Base-by-base conservation (phyloP, 805 yeast genomes). In the Teunomyces tritomae region DNA sequence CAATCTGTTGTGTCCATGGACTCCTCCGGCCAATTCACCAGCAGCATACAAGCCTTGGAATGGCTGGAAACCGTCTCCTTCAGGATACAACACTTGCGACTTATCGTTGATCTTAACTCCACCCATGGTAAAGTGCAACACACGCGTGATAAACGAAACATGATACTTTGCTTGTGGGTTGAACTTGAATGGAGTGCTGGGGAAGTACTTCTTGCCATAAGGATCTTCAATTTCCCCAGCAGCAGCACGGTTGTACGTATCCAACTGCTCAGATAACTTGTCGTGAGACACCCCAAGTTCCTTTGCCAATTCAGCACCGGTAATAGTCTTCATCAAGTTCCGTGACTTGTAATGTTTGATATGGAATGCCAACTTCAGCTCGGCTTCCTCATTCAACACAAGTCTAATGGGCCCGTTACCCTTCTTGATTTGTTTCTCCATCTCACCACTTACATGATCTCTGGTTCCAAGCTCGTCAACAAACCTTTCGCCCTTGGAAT, bases 51-150 rank as follows among this genome's bases (percentile, higher is more conserved):
- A 60, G 2, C 74, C 74, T 30, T 59, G 59, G 46, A 70, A 67
- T 3, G 70, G 64, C 17, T 46, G 51, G 36, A 36, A 55, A 5
- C 54, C 40, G 7, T 63, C 62, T 1, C 59, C 53, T 27, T 49
- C 56, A n/a, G 68, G 53, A 48, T 46, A 76, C 45, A 51, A 67
- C 57, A 59, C 76, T 61, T 48, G 74, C 0, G 79, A 66, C 36
- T 70, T 57, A 20, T 70, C 76, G 57, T 80, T 73, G 47, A 82
- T 79, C 60, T 75, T 74, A 4, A 81, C 79, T 42, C 89, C 89
- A 17, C 89, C 89, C 87, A 82, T 83, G 7, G 87, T 80, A 62
- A 81, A 83, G 61, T 83, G 88, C 32, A 83, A 74, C 4, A 79
- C 82, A 32, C 85, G 71, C 5, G 84, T 78, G 39, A 80, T 71